A percentile compares a stretch with the other conserved stretches of the same genome.
Evolutionary conservation across 805 yeast genomes (phyloP).

Genomic region (Candida nanaspora): DNA sequence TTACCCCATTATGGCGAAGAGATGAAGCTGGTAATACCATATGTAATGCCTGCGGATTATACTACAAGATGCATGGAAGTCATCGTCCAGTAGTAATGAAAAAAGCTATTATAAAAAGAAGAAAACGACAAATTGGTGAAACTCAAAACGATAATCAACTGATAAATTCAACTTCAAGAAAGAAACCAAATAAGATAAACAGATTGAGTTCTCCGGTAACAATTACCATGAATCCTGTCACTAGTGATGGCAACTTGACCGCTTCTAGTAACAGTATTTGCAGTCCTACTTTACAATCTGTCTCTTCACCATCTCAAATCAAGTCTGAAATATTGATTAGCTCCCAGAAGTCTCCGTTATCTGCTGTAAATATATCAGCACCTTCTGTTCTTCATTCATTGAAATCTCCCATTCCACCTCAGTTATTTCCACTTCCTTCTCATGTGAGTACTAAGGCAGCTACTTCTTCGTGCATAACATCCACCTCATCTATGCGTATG

Average conservation of each 20-base stretch:
- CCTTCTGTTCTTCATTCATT: too few species aligned
- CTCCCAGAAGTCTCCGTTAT: too few species aligned
- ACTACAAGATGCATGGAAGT: slow-evolving; percentile 65
- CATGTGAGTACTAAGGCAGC: too few species aligned
- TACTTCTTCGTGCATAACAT: too few species aligned
- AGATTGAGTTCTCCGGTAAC: not conserved
- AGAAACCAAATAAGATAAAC: not conserved
- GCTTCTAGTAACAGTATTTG: not conserved
- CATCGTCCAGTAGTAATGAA: slow-evolving; percentile 76
- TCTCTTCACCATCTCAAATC: not conserved
- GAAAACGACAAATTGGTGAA: slow-evolving; percentile 38
- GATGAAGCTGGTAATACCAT: slow-evolving; percentile 77
- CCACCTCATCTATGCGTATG: not conserved
- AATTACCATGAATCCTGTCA: too few species aligned
- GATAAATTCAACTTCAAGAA: slow-evolving; percentile 3
- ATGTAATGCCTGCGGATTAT: slow-evolving; percentile 84
- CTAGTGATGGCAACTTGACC: not conserved
- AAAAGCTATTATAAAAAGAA: slow-evolving; percentile 63
- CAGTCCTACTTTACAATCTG: not conserved
- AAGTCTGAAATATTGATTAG: too few species aligned
- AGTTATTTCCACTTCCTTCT: too few species aligned
- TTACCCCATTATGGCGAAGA: slow-evolving; percentile 83
- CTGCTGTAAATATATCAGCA: too few species aligned
- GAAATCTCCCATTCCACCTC: too few species aligned
- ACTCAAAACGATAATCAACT: not conserved